phyloP scores from a whole-genome alignment of 805 yeast species.

The Yamadazyma nakazawae region DNA sequence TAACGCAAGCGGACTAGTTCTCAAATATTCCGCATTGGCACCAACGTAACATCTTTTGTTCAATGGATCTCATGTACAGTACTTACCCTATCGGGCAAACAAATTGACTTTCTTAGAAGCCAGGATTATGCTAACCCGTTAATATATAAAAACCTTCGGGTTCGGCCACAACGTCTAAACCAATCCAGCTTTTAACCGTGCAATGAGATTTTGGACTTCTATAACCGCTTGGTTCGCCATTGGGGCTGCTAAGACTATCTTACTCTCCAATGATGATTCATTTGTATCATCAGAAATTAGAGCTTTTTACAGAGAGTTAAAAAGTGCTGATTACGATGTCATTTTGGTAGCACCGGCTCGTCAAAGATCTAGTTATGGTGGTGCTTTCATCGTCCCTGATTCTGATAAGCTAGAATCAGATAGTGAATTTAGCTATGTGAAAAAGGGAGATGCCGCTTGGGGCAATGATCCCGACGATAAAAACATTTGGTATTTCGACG shows the following conservation, averaged over 20 bases:
- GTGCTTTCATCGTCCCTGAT: slow-evolving; percentile 45
- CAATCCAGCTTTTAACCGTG: background rate
- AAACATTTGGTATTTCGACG: slow-evolving; percentile 51
- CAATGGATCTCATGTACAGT: background rate
- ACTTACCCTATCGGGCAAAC: background rate
- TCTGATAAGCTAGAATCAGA: slow-evolving; percentile 37
- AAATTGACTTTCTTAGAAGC: background rate
- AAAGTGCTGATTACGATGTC: slow-evolving; percentile 47
- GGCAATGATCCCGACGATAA: slow-evolving; percentile 41
- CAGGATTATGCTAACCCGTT: background rate
- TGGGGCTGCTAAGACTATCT: slow-evolving; percentile 9
- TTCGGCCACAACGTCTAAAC: background rate
- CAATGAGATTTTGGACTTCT: slow-evolving; percentile 2
- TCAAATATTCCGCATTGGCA: no score
- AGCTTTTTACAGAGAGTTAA: slow-evolving; percentile 49
- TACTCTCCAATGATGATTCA: slow-evolving; percentile 55
- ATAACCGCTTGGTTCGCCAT: background rate
- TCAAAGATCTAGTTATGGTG: slow-evolving; percentile 54
- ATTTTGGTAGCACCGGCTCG: slow-evolving; percentile 50
- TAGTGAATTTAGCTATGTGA: slow-evolving; percentile 48
- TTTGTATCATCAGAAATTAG: slow-evolving; percentile 57
- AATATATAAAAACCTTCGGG: background rate
- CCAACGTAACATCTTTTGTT: background rate
- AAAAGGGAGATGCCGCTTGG: slow-evolving; percentile 52
- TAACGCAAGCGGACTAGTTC: no score